These are phyloP conservation scores for Trichoderma sp. DNA, from an alignment of 2,329 filamentous ascomycete species.

Conservation along the genomic window DNA sequence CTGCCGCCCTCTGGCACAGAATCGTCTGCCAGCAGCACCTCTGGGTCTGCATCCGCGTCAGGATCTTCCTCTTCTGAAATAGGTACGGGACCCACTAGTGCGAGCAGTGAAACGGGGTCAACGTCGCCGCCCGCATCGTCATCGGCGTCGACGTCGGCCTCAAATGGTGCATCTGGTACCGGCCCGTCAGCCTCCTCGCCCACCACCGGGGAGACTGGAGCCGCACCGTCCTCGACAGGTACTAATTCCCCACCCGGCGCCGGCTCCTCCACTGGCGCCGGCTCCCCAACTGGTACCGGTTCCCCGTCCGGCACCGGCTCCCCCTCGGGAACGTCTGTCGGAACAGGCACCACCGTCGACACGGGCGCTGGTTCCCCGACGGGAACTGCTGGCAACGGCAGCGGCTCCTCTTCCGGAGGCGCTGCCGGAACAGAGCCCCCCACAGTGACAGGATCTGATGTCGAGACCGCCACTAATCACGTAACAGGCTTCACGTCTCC, in stretches of 20 bases:
- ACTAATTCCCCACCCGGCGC: neutral
- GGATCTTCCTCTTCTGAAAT: neutral
- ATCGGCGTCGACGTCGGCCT: neutral
- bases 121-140: neutral
- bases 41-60: neutral
- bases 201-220: neutral
- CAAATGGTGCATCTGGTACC: neutral
- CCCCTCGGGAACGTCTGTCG: neutral
- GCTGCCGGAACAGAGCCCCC: neutral
- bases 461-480: neutral
- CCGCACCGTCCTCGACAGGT: neutral
- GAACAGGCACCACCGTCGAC: neutral
- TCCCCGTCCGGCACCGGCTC: neutral
- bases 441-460: neutral
- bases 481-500: neutral
- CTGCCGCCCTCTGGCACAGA: neutral
- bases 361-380: neutral
- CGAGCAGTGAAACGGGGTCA: constrained; percentile 1
- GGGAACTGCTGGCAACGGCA: neutral
- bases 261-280: neutral
- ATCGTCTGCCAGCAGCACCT: neutral
- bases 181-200: neutral
- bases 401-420: neutral
- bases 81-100: constrained; percentile 5
- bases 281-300: neutral